These are phyloP conservation scores for Colletotrichum liaoningense DNA, from an alignment of 2,329 filamentous ascomycete genomes.

Conservation along the genomic window DNA sequence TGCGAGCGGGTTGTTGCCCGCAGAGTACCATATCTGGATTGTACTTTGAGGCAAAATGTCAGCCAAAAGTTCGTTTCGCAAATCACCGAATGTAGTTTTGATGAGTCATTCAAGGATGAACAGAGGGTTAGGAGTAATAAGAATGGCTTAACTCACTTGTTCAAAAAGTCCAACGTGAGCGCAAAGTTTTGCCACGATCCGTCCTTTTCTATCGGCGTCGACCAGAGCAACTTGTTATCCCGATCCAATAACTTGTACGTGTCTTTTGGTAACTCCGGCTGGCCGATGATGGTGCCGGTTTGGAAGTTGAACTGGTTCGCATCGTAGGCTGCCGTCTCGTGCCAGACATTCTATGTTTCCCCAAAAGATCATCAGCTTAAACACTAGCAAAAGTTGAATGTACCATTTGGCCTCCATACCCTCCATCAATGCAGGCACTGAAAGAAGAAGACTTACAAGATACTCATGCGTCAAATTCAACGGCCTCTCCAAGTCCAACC, in stretches of 20 bases:
- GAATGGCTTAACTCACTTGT: slow-evolving; percentile 29
- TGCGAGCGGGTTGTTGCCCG: slow-evolving; percentile 17
- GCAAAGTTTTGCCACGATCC: slow-evolving; percentile 39
- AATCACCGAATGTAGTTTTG: too few species aligned
- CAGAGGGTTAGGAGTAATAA: not conserved
- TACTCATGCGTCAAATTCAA: slow-evolving; percentile 53
- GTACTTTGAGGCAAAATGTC: slow-evolving; percentile 7
- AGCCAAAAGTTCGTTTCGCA: not conserved
- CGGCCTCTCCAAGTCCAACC: slow-evolving; percentile 44
- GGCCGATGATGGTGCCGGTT: slow-evolving; percentile 45
- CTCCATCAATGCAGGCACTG: too few species aligned
- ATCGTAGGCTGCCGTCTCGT: slow-evolving; percentile 50
- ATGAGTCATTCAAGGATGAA: too few species aligned
- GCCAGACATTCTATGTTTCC: slow-evolving; percentile 45
- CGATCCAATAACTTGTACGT: slow-evolving; percentile 36
- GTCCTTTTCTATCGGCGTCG: slow-evolving; percentile 28
- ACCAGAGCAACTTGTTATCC: slow-evolving; percentile 35
- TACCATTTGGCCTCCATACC: not conserved
- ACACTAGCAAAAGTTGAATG: too few species aligned
- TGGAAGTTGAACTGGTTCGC: slow-evolving; percentile 53
- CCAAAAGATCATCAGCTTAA: too few species aligned
- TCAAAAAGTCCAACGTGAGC: slow-evolving; percentile 35
- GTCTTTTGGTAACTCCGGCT: slow-evolving; percentile 18
- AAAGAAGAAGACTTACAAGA: slow-evolving; percentile 36
- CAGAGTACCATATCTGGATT: slow-evolving; percentile 37